Evolutionary conservation across 257 asterid species (phyloP).

Genomic region (Primulina eburnea): DNA sequence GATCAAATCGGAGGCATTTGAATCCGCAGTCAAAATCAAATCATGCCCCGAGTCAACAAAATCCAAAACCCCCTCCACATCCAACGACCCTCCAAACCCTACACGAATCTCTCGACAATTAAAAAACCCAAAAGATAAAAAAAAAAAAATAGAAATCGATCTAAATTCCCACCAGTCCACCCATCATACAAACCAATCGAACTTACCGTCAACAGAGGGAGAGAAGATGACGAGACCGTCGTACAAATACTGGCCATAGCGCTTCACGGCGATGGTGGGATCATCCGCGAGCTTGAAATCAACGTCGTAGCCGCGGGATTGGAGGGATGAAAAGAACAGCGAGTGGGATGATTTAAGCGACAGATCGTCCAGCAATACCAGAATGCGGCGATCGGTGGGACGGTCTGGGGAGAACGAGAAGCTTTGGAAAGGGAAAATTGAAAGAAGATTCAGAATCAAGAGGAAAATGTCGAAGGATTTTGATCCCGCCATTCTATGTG

Average conservation of each 20-base stretch:
- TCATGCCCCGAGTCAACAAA: slow-evolving; percentile 87
- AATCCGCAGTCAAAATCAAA: slow-evolving; percentile 74
- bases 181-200: neutral
- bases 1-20: slow-evolving; percentile 66
- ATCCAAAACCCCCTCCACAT: slow-evolving; percentile 63
- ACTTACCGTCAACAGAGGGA: slow-evolving; percentile 63
- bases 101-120: slow-evolving; percentile 16
- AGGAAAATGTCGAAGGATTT: slow-evolving; percentile 25
- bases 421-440: slow-evolving; percentile 36
- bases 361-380: slow-evolving; percentile 67
- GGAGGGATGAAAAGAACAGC: slow-evolving; percentile 53
- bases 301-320: slow-evolving; percentile 60
- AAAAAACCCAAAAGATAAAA: slow-evolving; percentile 11
- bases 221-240: slow-evolving; percentile 68
- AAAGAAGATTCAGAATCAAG: slow-evolving; percentile 31
- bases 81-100: slow-evolving; percentile 84
- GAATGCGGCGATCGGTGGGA: slow-evolving; percentile 65
- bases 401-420: slow-evolving; percentile 53
- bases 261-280: slow-evolving; percentile 56
- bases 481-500: slow-evolving; percentile 32
- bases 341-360: slow-evolving; percentile 79
- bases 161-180: neutral
- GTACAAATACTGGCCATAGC: slow-evolving; percentile 70
- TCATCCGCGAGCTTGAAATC: slow-evolving; percentile 81
- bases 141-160: neutral